These are phyloP conservation scores for Linanthus parryae DNA, from an alignment of 148 eudicot species.

Conservation along the genomic window DNA sequence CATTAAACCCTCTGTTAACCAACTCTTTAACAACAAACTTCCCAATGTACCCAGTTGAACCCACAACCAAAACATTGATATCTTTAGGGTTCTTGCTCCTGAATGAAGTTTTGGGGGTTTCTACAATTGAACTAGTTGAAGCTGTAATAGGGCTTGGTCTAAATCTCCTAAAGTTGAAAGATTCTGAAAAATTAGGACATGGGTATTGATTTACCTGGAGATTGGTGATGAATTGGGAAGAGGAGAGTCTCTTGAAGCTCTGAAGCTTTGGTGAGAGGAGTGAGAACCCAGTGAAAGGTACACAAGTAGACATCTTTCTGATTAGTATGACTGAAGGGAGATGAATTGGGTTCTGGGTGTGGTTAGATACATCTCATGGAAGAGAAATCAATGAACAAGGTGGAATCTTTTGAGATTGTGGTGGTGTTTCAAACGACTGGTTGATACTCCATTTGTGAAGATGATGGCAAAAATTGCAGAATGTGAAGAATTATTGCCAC, in stretches of 20 bases:
- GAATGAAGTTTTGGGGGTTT: slow-evolving; percentile 35
- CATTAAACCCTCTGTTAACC: slow-evolving; percentile 78
- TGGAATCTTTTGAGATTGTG: slow-evolving; percentile 1
- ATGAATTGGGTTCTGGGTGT: slow-evolving; percentile 6
- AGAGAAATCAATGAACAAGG: not conserved
- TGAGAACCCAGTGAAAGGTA: slow-evolving; percentile 25
- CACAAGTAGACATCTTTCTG: slow-evolving; percentile 39
- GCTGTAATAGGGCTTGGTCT: slow-evolving; percentile 29
- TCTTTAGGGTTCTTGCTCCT: slow-evolving; percentile 62
- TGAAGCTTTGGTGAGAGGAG: slow-evolving; percentile 29
- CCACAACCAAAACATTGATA: slow-evolving; percentile 78
- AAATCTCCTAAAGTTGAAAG: slow-evolving; percentile 16
- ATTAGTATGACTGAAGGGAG: slow-evolving; percentile 7
- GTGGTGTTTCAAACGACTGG: too few species aligned
- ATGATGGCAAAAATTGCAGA: too few species aligned
- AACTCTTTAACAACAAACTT: slow-evolving; percentile 80
- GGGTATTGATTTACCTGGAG: slow-evolving; percentile 51
- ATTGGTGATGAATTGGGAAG: slow-evolving; percentile 25
- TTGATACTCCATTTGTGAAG: too few species aligned
- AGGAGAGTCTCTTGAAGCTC: slow-evolving; percentile 19
- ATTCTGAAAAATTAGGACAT: slow-evolving; percentile 19
- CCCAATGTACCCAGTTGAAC: slow-evolving; percentile 95
- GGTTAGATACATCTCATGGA: slow-evolving; percentile 7
- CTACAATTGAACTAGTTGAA: slow-evolving; percentile 24
- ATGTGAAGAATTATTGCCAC: too few species aligned